These are phyloP conservation scores for Pseudovirgaria hyperparasitica DNA, from an alignment of 2,329 filamentous ascomycete genomes.

Conservation along the genomic window DNA sequence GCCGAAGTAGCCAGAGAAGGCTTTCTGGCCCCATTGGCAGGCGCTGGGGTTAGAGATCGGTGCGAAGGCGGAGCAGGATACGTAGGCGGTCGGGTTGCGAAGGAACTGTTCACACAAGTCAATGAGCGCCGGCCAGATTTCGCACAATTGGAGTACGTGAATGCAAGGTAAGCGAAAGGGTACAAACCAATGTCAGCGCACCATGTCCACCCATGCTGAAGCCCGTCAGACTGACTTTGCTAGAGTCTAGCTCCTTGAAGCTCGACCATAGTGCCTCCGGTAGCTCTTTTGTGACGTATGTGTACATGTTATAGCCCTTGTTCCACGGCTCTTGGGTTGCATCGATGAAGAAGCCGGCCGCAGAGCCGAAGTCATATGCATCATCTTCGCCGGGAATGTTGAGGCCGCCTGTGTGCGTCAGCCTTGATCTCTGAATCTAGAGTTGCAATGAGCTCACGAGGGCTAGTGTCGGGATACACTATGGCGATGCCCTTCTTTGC, in stretches of 20 bases:
- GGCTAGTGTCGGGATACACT: constrained; percentile 89
- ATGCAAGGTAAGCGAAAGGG: too few relatives aligned
- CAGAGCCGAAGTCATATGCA: constrained; percentile 79
- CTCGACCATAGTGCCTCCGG: constrained; percentile 59
- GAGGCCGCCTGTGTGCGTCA: constrained; percentile 47
- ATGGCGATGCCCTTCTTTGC: constrained; percentile 75
- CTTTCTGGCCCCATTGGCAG: constrained; percentile 93
- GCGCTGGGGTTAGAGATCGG: constrained; percentile 77
- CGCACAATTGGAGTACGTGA: neutral
- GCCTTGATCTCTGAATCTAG: constrained; percentile 1
- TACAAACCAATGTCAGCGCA: constrained; percentile 62
- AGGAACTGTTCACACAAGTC: constrained; percentile 56
- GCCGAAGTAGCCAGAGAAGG: constrained; percentile 83
- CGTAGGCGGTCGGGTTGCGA: constrained; percentile 82
- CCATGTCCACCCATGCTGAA: constrained; percentile 98
- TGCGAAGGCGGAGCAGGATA: constrained; percentile 78
- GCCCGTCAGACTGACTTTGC: constrained; percentile 70
- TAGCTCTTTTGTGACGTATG: constrained; percentile 82
- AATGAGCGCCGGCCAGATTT: constrained; percentile 5
- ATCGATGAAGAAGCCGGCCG: constrained; percentile 90
- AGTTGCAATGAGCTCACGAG: constrained; percentile 40
- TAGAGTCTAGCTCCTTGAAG: constrained; percentile 58
- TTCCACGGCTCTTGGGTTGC: constrained; percentile 64
- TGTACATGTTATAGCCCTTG: constrained; percentile 84
- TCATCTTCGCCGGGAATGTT: constrained; percentile 76